Evolutionary conservation across 495 filamentous ascomycete genomes (phyloP), one percentile per base, ranked within the genome.

Genomic region (Aspergillus ellipticus): DNA sequence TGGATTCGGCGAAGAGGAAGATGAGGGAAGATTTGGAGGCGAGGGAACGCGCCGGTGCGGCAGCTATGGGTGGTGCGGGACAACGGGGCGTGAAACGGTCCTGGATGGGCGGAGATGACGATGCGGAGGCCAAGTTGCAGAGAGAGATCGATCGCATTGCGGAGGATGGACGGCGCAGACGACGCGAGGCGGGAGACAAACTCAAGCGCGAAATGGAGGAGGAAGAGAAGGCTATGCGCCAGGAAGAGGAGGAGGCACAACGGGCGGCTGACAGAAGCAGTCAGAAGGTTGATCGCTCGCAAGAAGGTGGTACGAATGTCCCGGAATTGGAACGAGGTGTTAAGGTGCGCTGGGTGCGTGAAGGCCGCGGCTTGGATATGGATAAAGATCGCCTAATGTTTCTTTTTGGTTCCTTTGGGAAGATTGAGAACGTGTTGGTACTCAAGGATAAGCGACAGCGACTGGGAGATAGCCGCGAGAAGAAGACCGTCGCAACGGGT

Each of bases 1-100:
- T 89, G 63, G 85, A 86, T 60, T 78, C 85, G 8, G 79, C 79
- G 63, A 78, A 89, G 62, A 71, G 85, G 64, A 77, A 82, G 70
- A 89, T 92, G 88, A 82, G 83, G 65, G 85, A 90, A 67, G 88
- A 92, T 66, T 68, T 91, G 49, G 87, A 91, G 71, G 71, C 78
- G 49, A 66, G 85, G 52, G 87, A 89, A 61, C 62, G 79, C 43
- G 67, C 68, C 42, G 66, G 76, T 33, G 71, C 68, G 16, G 61
- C 66, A 1, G 67, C 55, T 31, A 63, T 42, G 51, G 54, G 48
- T 8, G 60, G 39, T 19, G 59, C 42, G 26, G 59, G 16, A 16
- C 65, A 64, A 55, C 65, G 62, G 53, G 80, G 79, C 9, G 64
- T 75, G 50, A 82, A 77, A 67, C 64, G 76, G 62, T 54, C 71